Evolutionary conservation across 106 monocot genomes (phyloP), one percentile per base, ranked within the genome.

Genomic region (Apostasia ramifera): DNA sequence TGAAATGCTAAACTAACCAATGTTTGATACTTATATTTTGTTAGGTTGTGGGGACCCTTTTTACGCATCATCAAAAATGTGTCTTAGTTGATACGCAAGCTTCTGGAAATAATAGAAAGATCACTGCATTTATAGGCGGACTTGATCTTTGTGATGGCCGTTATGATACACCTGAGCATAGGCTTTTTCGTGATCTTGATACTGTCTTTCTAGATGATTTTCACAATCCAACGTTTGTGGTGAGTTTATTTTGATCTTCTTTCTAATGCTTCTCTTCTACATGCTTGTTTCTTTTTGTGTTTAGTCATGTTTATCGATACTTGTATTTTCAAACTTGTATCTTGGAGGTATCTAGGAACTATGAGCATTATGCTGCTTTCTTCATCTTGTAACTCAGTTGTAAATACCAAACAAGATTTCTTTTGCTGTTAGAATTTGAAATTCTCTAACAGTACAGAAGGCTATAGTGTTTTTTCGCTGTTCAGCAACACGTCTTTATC

Each of bases 111-210:
- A 76, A 89, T 41, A 57, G 89, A 66, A 89, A 82, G 76, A 85
- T 89, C 38, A 89, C 89, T 49, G 85, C 89, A 63, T 89, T 89
- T 59, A 69, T 89, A 10, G 89, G 89, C 2, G 89, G 89, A 11
- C 78, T 89, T 67, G 89, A 89, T 75, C 82, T 89, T 70, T 89
- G 89, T 82, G 85, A 89, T 67, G 89, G 89, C 37, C 89, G 89
- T 40, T 89, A 89, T 78, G 89, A 89, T 78, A 89, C 89, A 63
- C 89, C 89, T 15, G 57, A 82, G 49, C 89, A 89, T 76, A 83
- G 89, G 58, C 72, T 89, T 65, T 89, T 89, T 66, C 26, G 47
- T 42, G 80, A 89, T 71, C 82, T 89, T 53, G 80, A 85, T 75
- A 83, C 78, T 26, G 67, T 85, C 55, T 89, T 80, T 77, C 11